Evolutionary conservation across 2,329 filamentous ascomycete genomes (phyloP), one percentile per base, ranked within the genome.

Genomic region (Cyclaneusma minus): DNA sequence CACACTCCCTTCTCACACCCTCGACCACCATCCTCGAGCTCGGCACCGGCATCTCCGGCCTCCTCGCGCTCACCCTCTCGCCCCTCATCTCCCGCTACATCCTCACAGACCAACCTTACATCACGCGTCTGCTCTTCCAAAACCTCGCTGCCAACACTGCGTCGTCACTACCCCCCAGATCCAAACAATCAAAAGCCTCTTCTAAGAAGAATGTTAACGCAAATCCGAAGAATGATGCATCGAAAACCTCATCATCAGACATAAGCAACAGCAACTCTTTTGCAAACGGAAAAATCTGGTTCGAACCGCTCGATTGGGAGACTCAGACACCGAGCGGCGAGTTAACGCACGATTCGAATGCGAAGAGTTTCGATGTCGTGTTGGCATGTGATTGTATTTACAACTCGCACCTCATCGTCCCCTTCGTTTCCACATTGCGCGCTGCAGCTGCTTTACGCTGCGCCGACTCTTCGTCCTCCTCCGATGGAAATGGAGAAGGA

Each of bases 361-460:
- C 35, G 22, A 44, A 39, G 42, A 62, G 64, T 30, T 76, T 89
- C 37, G 78, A 91, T 42, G 52, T 72, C 9, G 58, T 95, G 7
- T 48, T 95, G 18, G 83, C 84, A 4, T 92, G 83, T 45, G 89
- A 98, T 50, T 94, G 85, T 50, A 77, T 98, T 39, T 98, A 91
- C 58, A 98, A 95, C 51, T 81, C 93, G 37, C 68, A 78, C 3
- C 64, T 95, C 3, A 68, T 95, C 13, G 57, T 67, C 22, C 83
- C 85, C 0, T 68, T 95, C 25, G 79, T 89, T n/a, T 67, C 75
- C 40, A 79, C 82, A 0, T 92, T 16, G 22, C 4, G 7, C 10
- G 9, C 11, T 24, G 6, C n/a, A 14, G 7, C 22, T 5, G 6
- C n/a, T 5, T 12, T 9, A 24, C 7, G 8, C 11, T 23, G 10